Evolutionary conservation across 306 rosid species (phyloP).

Genomic region (Luffa acutangula): DNA sequence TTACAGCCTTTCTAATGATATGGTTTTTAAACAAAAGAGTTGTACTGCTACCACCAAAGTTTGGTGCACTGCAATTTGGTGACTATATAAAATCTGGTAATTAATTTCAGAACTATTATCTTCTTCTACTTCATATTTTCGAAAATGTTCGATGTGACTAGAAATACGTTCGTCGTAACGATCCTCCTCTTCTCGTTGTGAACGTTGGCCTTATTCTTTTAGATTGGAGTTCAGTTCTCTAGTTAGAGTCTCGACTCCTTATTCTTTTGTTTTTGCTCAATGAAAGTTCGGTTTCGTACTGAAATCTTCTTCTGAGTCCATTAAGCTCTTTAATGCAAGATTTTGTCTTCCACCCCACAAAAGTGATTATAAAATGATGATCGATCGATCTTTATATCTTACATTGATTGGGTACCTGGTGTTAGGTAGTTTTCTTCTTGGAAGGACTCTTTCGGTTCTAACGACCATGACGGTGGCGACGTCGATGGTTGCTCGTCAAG

Average conservation of each 20-base stretch:
- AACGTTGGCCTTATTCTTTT: too few species aligned
- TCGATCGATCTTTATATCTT: too few species aligned
- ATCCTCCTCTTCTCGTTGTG: too few species aligned
- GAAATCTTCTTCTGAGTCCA: too few species aligned
- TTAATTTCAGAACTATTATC: slow-evolving; percentile 14
- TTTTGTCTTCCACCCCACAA: too few species aligned
- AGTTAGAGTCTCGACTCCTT: too few species aligned
- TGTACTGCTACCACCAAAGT: slow-evolving; percentile 64
- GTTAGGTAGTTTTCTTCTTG: slow-evolving; percentile 75
- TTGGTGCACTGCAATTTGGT: slow-evolving; percentile 73
- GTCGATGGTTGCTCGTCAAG: slow-evolving; percentile 85
- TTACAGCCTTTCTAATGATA: slow-evolving; percentile 55
- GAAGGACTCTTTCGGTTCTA: slow-evolving; percentile 84
- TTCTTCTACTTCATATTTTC: slow-evolving; percentile 11
- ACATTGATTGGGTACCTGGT: background rate
- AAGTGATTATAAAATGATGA: too few species aligned
- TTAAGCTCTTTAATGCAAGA: too few species aligned
- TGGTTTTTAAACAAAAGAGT: slow-evolving; percentile 63
- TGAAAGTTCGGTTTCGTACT: too few species aligned
- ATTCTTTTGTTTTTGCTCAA: too few species aligned
- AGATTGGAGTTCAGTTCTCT: too few species aligned
- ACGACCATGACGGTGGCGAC: slow-evolving; percentile 75
- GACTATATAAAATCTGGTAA: slow-evolving; percentile 74
- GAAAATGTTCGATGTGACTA: background rate
- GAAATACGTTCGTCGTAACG: too few species aligned